Evolutionary conservation across 2,329 filamentous ascomycete genomes (phyloP), one percentile per base, ranked within the genome.

Genomic region (Neofusicoccum sp.): DNA sequence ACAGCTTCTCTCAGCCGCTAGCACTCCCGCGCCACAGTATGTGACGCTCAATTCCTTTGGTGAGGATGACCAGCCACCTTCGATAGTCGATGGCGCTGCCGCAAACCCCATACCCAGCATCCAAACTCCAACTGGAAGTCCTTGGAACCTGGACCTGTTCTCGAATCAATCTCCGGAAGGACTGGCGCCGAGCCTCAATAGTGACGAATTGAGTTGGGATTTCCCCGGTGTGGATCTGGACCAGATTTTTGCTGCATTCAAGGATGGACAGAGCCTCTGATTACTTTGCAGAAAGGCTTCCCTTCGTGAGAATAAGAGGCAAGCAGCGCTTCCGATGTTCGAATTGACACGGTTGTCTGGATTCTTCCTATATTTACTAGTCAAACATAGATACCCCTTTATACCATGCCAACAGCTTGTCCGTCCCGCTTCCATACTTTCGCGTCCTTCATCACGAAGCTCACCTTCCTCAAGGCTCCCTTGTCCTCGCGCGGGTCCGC

Each of bases 361-460:
- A n/a, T n/a, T n/a, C n/a, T n/a, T n/a, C n/a, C n/a, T 11, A 14
- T 2, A 29, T 14, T 14, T 29, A n/a, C 29, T 56, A 56, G 9
- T 28, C 36, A 3, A 7, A 34, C 29, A 41, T 16, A 45, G 54
- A 48, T 61, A 33, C 47, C 45, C 36, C n/a, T 16, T 44, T 8
- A 61, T 36, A 52, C 47, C 58, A 61, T 61, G 14, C 58, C 58
- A 9, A 64, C 44, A 31, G 50, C 48, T 6, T 48, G 33, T 22
- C 72, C 70, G 37, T 71, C 66, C 11, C 61, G 64, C 68, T 84
- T 84, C 77, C 81, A 85, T 7, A 85, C 73, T 54, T 68, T 76
- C 1, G 77, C 83, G 67, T 86, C 83, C 69, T 86, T 86, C 83
- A 86, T 85, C 16, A 86, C 84, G 69, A 85, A 85, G 59, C 70